Evolutionary conservation across 2,329 filamentous ascomycete genomes (phyloP), one percentile per base, ranked within the genome.

Genomic region (Claviceps spartinae): DNA sequence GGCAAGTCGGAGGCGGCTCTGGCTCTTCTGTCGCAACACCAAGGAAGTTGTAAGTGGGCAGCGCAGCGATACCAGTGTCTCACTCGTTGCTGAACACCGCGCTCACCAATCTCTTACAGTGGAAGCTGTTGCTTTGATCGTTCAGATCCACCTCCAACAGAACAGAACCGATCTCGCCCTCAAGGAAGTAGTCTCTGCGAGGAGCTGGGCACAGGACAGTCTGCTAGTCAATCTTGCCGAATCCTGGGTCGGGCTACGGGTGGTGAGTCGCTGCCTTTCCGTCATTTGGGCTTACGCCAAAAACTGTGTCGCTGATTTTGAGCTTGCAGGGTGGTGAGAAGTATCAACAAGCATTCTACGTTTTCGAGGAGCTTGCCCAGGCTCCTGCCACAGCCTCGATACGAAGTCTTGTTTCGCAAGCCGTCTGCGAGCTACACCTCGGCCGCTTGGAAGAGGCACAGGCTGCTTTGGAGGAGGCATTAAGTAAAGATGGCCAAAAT

Each of bases 301-400:
- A 5, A n/a, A 42, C 34, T 16, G 22, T 16, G 46, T 48, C 55
- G 58, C 62, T 69, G 57, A 72, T 54, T 26, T 41, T 36, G 37
- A 6, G 51, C 26, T 55, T 40, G 18, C 22, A 95, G 85, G 91
- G 91, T 63, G 90, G 90, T 59, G 89, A 95, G 60, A 93, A 88
- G 67, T 97, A 97, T 70, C 93, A 97, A 64, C 87, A 93, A 64
- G 85, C 91, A 18, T 97, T 95, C 70, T 97, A 98, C 74, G 91
- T 97, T 55, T 97, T 88, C 63, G 91, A 97, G 70, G 93, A 98
- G 69, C 80, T 97, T 48, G 91, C 93, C 4, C 88, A 95, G 64
- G 84, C 87, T 30, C 85, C 89, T 2, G 82, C 86, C 36, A 89
- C 87, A 18, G 83, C 88, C 48, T 87, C 87, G 16, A 76, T 83